phyloP scores from a whole-genome alignment of 805 yeast genomes.

The Candida cerambycidarum region DNA sequence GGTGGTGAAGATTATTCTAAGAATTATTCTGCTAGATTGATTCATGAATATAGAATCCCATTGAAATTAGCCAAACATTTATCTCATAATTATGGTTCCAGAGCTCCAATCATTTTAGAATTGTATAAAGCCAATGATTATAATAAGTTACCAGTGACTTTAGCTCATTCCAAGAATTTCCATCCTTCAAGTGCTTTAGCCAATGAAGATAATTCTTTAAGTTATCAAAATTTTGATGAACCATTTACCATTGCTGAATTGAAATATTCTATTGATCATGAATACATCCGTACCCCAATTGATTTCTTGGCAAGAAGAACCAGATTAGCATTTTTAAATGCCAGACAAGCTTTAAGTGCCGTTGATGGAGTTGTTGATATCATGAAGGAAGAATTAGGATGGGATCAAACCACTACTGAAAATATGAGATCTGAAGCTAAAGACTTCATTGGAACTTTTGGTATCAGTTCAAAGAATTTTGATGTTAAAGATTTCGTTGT shows the following conservation, averaged over 20 bases:
- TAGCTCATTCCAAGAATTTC: constrained; percentile 42
- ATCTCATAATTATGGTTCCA: constrained; percentile 83
- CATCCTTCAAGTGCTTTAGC: constrained; percentile 28
- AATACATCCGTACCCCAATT: constrained; percentile 82
- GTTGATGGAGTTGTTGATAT: constrained; percentile 83
- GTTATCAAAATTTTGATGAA: constrained; percentile 57
- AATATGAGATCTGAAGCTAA: constrained; percentile 51
- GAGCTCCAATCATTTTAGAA: constrained; percentile 74
- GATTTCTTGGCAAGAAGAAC: constrained; percentile 94
- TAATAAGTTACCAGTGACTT: constrained; percentile 65
- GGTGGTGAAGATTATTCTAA: constrained; percentile 83
- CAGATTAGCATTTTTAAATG: constrained; percentile 87
- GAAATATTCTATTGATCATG: constrained; percentile 75
- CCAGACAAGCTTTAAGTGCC: constrained; percentile 75
- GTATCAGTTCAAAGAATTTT: constrained; percentile 33
- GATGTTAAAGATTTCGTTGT: constrained; percentile 25
- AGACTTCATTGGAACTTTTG: constrained; percentile 64
- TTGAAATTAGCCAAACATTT: constrained; percentile 77
- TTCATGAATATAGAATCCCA: constrained; percentile 74
- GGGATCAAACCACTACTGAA: constrained; percentile 63
- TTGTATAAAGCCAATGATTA: constrained; percentile 51
- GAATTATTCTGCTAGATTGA: constrained; percentile 72
- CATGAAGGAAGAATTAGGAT: constrained; percentile 75
- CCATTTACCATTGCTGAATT: constrained; percentile 93
- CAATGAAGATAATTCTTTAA: constrained; percentile 36